Evolutionary conservation across 2,329 filamentous ascomycete species (phyloP).

Genomic region (Alternaria infectoria): DNA sequence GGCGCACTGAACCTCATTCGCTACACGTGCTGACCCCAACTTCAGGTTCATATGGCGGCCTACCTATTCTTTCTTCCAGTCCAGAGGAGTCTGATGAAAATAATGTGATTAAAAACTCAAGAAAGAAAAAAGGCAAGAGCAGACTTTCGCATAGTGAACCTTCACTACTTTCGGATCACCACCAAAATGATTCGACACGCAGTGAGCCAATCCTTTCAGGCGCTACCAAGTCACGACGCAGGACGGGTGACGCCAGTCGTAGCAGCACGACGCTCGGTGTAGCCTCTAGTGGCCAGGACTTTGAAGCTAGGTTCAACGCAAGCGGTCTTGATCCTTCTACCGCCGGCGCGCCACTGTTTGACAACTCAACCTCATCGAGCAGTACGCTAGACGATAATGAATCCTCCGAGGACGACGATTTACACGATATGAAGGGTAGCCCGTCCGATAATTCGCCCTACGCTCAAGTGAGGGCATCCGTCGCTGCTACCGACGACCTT

Average conservation of each 20-base stretch:
- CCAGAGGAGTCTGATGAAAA: constrained; percentile 45
- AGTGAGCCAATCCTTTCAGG: constrained; percentile 27
- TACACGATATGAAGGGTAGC: constrained; percentile 51
- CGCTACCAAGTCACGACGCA: constrained; percentile 34
- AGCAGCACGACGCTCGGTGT: constrained; percentile 35
- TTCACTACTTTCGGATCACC: constrained; percentile 18
- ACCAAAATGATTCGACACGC: constrained; percentile 21
- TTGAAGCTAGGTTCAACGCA: constrained; percentile 44
- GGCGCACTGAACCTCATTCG: background rate
- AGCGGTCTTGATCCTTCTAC: constrained; percentile 31
- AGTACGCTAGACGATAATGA: constrained; percentile 39
- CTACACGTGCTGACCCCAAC: constrained; percentile 10
- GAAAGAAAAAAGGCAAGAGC: constrained; percentile 43
- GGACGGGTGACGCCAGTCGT: constrained; percentile 28
- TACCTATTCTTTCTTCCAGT: constrained; percentile 55
- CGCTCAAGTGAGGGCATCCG: constrained; percentile 79
- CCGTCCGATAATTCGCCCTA: constrained; percentile 76
- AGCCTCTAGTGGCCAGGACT: constrained; percentile 32
- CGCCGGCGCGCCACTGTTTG: constrained; percentile 29
- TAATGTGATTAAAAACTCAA: constrained; percentile 34
- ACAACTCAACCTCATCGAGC: constrained; percentile 38
- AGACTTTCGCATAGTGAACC: constrained; percentile 39
- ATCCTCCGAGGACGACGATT: constrained; percentile 43
- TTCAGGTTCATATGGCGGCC: constrained; percentile 64
- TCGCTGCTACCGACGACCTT: constrained; percentile 76